Conservation (phyloP, 805 yeast species). For the Spathaspora gorwiae region DNA sequence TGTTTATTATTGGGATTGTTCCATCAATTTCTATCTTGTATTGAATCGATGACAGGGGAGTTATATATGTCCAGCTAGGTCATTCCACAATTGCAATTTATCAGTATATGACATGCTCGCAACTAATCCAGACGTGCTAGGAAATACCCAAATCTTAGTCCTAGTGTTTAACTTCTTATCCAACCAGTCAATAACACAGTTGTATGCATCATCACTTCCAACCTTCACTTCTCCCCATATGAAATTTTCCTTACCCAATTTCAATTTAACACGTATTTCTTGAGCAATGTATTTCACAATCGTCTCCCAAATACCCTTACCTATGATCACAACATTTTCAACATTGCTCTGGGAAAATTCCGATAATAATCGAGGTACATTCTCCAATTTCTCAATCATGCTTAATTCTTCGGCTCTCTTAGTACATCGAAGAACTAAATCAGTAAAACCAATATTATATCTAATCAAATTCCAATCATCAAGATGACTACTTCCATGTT, state of each 20-base stretch:
- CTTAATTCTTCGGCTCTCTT: slow-evolving; percentile 52
- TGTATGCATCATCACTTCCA: slow-evolving; percentile 16
- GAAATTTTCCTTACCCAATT: slow-evolving; percentile 31
- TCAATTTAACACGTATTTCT: slow-evolving; percentile 21
- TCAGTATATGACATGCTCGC: slow-evolving; percentile 41
- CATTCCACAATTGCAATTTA: slow-evolving; percentile 48
- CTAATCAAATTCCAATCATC: slow-evolving; percentile 40
- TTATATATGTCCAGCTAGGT: slow-evolving; percentile 23
- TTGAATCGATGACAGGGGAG: neutral
- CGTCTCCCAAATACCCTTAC: slow-evolving; percentile 72
- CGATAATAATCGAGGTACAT: slow-evolving; percentile 48
- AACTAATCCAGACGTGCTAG: slow-evolving; percentile 72
- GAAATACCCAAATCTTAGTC: slow-evolving; percentile 51
- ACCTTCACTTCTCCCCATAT: slow-evolving; percentile 47
- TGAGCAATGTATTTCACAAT: slow-evolving; percentile 34
- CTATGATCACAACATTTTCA: slow-evolving; percentile 51
- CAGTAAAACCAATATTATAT: slow-evolving; percentile 64
- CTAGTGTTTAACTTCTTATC: slow-evolving; percentile 11
- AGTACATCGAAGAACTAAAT: slow-evolving; percentile 63
- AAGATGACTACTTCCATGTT: slow-evolving; percentile 6
- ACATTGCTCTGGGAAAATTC: slow-evolving; percentile 41
- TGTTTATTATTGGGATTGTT: neutral
- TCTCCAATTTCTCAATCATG: slow-evolving; percentile 46
- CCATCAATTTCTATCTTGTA: neutral
- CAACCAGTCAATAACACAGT: slow-evolving; percentile 14